phyloP scores from a whole-genome alignment of 2,329 filamentous ascomycete genomes.

The Colletotrichum sp. region DNA sequence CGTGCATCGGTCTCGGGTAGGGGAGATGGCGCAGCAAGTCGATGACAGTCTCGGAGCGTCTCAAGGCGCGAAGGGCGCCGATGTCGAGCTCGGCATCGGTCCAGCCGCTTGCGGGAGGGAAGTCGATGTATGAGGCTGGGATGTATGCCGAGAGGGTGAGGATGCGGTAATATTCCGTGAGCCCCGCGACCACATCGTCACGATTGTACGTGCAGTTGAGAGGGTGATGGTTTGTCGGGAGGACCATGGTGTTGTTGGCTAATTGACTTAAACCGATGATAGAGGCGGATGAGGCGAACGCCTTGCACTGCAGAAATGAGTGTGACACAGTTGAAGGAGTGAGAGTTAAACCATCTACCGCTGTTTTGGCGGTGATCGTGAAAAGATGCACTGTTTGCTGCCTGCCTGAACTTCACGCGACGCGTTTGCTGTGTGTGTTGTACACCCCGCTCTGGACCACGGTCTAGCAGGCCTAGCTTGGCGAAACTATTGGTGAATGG shows the following conservation, averaged over 20 bases:
- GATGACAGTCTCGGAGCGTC: conserved; percentile 14
- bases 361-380: background rate
- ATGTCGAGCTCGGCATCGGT: conserved; percentile 15
- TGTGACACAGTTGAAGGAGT: background rate
- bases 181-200: conserved; percentile 9
- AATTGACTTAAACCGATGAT: background rate
- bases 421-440: conserved; percentile 3
- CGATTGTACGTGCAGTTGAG: conserved; percentile 15
- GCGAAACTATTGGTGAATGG: background rate
- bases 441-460: background rate
- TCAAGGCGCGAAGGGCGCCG: conserved; percentile 11
- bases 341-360: background rate
- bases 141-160: conserved; percentile 9
- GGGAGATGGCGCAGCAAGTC: conserved; percentile 16
- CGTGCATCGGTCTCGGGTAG: conserved; percentile 15
- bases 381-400: background rate
- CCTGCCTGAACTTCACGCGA: background rate
- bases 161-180: conserved; percentile 3
- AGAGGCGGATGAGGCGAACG: background rate
- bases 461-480: background rate
- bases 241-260: background rate
- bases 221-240: background rate
- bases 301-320: background rate
- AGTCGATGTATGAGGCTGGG: conserved; percentile 1
- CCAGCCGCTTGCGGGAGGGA: conserved; percentile 11